A percentile compares a stretch with the other conserved stretches of the same genome.
Conservation (phyloP, 768 basidiomycete genomes). For the Hericium erinaceus region DNA sequence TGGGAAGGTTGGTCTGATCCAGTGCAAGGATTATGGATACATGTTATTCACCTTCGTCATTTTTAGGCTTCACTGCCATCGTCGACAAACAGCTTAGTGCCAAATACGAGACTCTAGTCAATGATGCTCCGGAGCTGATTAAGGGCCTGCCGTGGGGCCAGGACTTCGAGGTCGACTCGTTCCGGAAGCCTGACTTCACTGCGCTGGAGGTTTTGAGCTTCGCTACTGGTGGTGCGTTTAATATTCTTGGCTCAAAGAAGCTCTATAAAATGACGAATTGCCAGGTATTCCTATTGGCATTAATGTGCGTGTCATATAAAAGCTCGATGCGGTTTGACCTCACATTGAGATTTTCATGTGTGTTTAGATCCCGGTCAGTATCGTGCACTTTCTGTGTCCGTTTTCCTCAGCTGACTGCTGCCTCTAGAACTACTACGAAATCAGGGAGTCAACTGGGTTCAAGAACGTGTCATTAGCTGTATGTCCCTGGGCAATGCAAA, state of each 20-base stretch:
- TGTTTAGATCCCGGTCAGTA: background rate
- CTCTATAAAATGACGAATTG: background rate
- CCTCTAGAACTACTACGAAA: constrained; percentile 67
- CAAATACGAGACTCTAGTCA: constrained; percentile 72
- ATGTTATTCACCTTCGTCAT: too few species aligned
- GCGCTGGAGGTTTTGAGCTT: constrained; percentile 78
- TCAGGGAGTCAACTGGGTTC: constrained; percentile 75
- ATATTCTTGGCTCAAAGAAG: too few species aligned
- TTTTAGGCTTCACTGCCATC: constrained; percentile 68
- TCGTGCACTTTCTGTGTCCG: too few species aligned
- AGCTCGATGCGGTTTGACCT: background rate
- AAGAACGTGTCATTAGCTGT: constrained; percentile 84
- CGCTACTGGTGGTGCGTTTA: constrained; percentile 62
- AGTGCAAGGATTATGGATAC: too few species aligned
- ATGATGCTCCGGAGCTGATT: constrained; percentile 69
- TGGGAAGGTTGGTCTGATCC: constrained; percentile 60
- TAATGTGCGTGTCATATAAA: constrained; percentile 39
- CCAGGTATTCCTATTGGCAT: constrained; percentile 81
- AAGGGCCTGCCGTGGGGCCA: constrained; percentile 77
- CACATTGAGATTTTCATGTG: background rate
- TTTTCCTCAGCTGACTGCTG: background rate
- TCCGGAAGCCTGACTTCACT: constrained; percentile 83
- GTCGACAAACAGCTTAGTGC: constrained; percentile 78
- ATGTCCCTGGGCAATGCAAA: constrained; percentile 18
- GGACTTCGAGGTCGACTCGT: constrained; percentile 40